Conservation (phyloP, 257 asterid species). For the Primulina huaijiensis region DNA sequence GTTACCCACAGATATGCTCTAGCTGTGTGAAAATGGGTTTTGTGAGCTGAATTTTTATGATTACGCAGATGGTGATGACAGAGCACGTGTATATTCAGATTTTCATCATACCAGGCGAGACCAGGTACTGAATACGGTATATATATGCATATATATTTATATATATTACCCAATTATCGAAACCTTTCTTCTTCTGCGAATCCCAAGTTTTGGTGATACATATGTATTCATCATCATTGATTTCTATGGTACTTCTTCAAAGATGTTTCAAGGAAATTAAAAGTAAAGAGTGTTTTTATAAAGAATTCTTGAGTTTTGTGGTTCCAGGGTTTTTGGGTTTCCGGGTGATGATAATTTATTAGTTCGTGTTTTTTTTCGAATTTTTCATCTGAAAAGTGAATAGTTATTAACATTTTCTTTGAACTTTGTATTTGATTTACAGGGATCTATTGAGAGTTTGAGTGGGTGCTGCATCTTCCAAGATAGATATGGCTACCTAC, state of each 20-base stretch:
- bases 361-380: neutral
- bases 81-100: slow-evolving; percentile 46
- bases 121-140: slow-evolving; percentile 29
- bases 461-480: neutral
- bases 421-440: neutral
- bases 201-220: neutral
- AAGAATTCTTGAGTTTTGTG: neutral
- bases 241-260: too few relatives aligned
- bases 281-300: neutral
- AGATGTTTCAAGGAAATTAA: neutral
- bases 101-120: slow-evolving; percentile 22
- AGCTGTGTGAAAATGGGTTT: neutral
- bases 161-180: slow-evolving; percentile 26
- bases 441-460: neutral
- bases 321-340: neutral
- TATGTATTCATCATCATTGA: too few relatives aligned
- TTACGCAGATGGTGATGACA: slow-evolving; percentile 39
- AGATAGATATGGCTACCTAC: slow-evolving; percentile 69
- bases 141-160: too few relatives aligned
- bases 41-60: neutral
- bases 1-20: neutral
- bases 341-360: neutral
- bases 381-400: neutral
- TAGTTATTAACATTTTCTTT: neutral
- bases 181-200: slow-evolving; percentile 28